A percentile compares a stretch with the other conserved stretches of the same genome.
phyloP scores from a whole-genome alignment of 208 protist species.

The Naegleria fowleri region DNA sequence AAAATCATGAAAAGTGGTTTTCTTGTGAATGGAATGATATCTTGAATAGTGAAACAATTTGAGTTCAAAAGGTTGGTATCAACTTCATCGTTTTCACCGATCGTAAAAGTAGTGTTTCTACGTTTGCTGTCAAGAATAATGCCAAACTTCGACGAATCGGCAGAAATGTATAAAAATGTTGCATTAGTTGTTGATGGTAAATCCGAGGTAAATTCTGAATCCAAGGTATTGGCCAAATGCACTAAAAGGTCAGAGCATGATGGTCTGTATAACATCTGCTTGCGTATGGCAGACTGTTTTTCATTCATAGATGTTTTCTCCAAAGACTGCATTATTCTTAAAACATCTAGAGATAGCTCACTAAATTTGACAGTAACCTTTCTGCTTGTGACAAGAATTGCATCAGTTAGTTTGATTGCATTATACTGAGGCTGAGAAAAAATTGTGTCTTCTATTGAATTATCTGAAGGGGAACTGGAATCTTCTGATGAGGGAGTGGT shows the following conservation, averaged over 20 bases:
- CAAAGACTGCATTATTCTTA: constrained; percentile 16
- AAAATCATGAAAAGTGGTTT: constrained; percentile 28
- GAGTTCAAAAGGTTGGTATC: not conserved
- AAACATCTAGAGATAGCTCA: constrained; percentile 24
- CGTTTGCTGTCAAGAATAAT: not conserved
- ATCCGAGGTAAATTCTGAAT: not conserved
- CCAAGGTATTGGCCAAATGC: not conserved
- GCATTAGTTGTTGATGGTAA: not conserved
- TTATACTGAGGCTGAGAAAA: not conserved
- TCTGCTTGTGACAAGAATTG: not conserved
- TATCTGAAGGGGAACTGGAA: not conserved
- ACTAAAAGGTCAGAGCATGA: not conserved
- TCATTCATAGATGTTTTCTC: not conserved
- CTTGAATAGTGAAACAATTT: not conserved
- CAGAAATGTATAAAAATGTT: not conserved
- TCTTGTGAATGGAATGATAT: constrained; percentile 29
- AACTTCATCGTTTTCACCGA: not conserved
- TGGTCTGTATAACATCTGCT: constrained; percentile 23
- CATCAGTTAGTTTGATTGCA: not conserved
- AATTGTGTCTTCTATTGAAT: not conserved
- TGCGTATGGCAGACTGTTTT: not conserved
- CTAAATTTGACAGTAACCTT: constrained; percentile 18
- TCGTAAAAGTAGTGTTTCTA: not conserved
- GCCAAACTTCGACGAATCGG: not conserved
- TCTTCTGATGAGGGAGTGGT: not conserved